These are phyloP conservation scores for Echeveria elegans DNA, from an alignment of 164 flowering plant genomes.

Conservation along the genomic window DNA sequence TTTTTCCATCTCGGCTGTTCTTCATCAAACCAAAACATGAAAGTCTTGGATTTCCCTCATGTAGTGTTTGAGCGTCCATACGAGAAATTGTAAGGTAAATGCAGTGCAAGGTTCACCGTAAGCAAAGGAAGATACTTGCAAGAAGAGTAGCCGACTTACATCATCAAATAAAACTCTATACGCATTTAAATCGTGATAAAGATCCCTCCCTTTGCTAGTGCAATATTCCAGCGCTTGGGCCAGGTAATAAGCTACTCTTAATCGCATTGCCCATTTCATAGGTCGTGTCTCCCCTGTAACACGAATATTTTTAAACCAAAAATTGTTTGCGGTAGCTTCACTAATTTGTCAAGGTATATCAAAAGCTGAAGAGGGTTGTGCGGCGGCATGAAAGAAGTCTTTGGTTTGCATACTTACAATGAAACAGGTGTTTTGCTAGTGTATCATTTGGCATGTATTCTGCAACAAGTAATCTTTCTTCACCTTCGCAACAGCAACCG, in stretches of 20 bases:
- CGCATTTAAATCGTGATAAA: conserved; percentile 91
- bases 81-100: neutral
- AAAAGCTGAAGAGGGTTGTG: neutral
- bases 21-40: conserved; percentile 93
- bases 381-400: neutral
- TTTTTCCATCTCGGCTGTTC: conserved; percentile 87
- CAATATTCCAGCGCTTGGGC: conserved; percentile 91
- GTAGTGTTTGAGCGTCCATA: conserved; percentile 10
- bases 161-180: conserved; percentile 82
- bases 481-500: conserved; percentile 88
- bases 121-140: neutral
- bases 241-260: conserved; percentile 80
- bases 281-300: conserved; percentile 81
- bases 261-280: conserved; percentile 88
- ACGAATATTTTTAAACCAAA: neutral
- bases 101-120: neutral
- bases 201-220: conserved; percentile 71
- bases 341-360: neutral
- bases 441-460: conserved; percentile 94
- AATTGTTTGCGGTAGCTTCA: neutral
- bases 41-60: conserved; percentile 79
- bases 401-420: conserved; percentile 45
- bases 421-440: conserved; percentile 83
- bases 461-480: conserved; percentile 81
- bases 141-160: conserved; percentile 28